Evolutionary conservation across 108 stramenopile genomes (phyloP), one percentile per base, ranked within the genome.

Genomic region (Conticribra weissflogii): DNA sequence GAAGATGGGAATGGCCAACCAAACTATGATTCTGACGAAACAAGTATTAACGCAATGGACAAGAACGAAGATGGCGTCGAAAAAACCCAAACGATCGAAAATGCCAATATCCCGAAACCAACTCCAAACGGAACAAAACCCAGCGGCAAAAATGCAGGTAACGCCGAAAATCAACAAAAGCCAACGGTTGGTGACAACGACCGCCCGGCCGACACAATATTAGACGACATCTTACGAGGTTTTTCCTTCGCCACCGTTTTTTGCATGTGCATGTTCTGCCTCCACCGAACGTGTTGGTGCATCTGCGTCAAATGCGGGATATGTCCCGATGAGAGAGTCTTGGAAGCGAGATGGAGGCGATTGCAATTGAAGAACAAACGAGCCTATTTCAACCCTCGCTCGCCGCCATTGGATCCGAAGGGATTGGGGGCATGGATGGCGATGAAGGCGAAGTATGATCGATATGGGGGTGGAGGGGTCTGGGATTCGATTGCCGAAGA

Each of bases 181-280:
- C 5, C 5, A 41, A 12, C 12, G 12, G 12, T 9, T 12, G 12
- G 12, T 41, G 36, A 41, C 36, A 41, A 59, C 16, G 44, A 32
- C 25, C 48, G 29, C 17, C 33, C 45, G 36, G 58, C 56, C 22
- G 77, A 78, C 41, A 78, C 77, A 59, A 78, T 78, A 53, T 54
- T 78, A 24, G 69, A 78, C 41, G 77, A 78, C 52, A 56, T 78
- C 23, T 50, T 66, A 15, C 77, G 77, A 9, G 77, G 77, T 15
- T 78, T 78, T 46, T 63, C 69, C 44, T 78, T 78, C 32, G 77
- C 77, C 16, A 63, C 62, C 4, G 19, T 61, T 34, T 71, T 78
- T 36, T 66, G 61, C 59, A 24, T 59, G 15, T 59, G 34, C 47
- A 5, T 66, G 1, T 25, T 65, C 12, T 66, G 36, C 17, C 44